Evolutionary conservation across 495 filamentous ascomycete genomes (phyloP), one percentile per base, ranked within the genome.

Genomic region (Hypoxylon subgilvum): DNA sequence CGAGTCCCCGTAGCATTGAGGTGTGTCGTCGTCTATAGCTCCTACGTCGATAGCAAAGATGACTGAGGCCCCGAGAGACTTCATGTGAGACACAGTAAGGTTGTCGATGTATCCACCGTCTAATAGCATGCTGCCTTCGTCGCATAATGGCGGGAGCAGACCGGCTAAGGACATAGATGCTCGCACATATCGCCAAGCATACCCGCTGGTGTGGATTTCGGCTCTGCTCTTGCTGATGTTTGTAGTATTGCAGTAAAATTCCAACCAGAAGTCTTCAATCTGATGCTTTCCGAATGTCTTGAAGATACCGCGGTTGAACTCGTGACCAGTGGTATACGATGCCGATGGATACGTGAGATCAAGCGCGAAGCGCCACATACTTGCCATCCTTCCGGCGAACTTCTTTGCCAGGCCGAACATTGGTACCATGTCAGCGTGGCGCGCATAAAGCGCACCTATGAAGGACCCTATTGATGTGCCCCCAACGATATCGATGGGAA

Each of bases 261-360:
- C 91, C 12, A 98, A 83, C 94, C 94, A 97, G 69, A 97, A 97
- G 69, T 97, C 95, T 74, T 98, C 94, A 48, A 98, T 97, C 71
- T 97, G 94, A 30, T 88, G 87, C 57, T 96, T 89, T 6, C 91
- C 93, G 71, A 98, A 96, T 0, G 94, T 91, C 74, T 97, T 97
- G 83, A 97, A 98, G 67, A 98, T 97, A 8, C 95, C 95, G 2
- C 94, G 90, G 69, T 98, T 98, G 82, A 98, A 98, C 66, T 97
- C 94, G 70, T 98, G 94, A 3, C 94, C 94, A 0, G 94, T 98
- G 5, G 94, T 98, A 72, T 98, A 98, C 10, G 92, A 96, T 17
- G 84, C 85, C 12, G 91, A 93, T 0, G 94, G 94, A 72, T 98
- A 98, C 6, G 94, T 98, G 57, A 97, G 70, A 71, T 98, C 94